Evolutionary conservation across 1,284 basidiomycete genomes (phyloP), one percentile per base, ranked within the genome.

Genomic region (Inonotus obliquus): DNA sequence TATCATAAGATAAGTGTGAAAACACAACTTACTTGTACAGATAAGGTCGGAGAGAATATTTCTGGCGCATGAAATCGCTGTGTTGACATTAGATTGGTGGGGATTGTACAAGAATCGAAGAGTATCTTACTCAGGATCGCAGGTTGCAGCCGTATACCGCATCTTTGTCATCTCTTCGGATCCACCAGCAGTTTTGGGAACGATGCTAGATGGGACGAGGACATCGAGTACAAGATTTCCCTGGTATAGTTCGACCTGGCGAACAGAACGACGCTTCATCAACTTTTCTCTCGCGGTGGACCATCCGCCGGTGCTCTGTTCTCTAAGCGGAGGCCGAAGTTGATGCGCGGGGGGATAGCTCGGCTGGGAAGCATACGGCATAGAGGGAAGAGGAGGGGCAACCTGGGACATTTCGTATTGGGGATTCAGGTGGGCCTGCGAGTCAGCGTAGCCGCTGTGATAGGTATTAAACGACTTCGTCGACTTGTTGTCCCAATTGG

Each of bases 141-240:
- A 95, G 0, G 95, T 97, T 3, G 94, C 94, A 53, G 94, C 93
- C 1, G 92, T 95, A 75, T 96, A 96, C 47, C 94, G 79, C 83
- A 96, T 83, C 75, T 89, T 92, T 60, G 85, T 84, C 79, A 90
- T 89, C 72, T 94, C 92, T 63, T 92, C 91, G 29, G 77, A 77
- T 67, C 80, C 81, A 48, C 76, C 77, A 72, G 82, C 82, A 55
- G 79, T 80, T 49, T 81, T 79, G 2, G 91, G 91, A 35, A 95
- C 75, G 68, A 93, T 92, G 65, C 86, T 83, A 48, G 82, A 82
- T 4, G 92, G 91, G 2, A 92, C 91, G 19, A 82, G 84, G 60
- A 92, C 84, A 70, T 94, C 92, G 66, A 94, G 81, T 35, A 94
- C 87, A 52, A 94, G 76, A 73, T 94, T 94, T 38, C 91, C 92